Percentiles rank a stretch among this genome's conserved stretches.
These are phyloP conservation scores for Cicer yamashitae DNA, from an alignment of 306 rosid species.

Conservation along the genomic window DNA sequence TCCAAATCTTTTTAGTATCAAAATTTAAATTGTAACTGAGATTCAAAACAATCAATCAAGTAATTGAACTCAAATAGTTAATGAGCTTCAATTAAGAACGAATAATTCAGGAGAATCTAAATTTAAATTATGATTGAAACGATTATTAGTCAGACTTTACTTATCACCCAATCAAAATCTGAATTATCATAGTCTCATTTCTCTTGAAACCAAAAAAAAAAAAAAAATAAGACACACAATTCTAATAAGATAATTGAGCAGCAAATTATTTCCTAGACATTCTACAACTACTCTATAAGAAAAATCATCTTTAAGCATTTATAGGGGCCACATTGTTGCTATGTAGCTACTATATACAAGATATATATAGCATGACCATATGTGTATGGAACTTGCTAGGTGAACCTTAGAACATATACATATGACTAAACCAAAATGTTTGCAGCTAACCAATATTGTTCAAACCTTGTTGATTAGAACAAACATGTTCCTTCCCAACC, in stretches of 20 bases:
- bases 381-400: background rate
- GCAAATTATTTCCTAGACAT: background rate
- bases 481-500: constrained; percentile 21
- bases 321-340: constrained; percentile 5
- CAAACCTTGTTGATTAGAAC: constrained; percentile 2
- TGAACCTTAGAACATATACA: constrained; percentile 2
- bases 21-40: no score
- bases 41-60: no score
- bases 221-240: no score
- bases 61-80: no score
- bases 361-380: background rate
- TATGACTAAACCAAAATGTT: background rate
- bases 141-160: no score
- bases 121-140: no score
- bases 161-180: no score
- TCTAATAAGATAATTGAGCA: no score
- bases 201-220: no score
- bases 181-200: no score
- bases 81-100: no score
- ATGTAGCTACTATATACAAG: background rate
- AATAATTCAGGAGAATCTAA: no score
- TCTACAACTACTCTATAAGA: background rate
- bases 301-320: background rate
- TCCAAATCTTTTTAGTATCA: background rate
- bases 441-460: constrained; percentile 3